Evolutionary conservation across 2,329 filamentous ascomycete genomes (phyloP).

Genomic region (Fusarium sp.): DNA sequence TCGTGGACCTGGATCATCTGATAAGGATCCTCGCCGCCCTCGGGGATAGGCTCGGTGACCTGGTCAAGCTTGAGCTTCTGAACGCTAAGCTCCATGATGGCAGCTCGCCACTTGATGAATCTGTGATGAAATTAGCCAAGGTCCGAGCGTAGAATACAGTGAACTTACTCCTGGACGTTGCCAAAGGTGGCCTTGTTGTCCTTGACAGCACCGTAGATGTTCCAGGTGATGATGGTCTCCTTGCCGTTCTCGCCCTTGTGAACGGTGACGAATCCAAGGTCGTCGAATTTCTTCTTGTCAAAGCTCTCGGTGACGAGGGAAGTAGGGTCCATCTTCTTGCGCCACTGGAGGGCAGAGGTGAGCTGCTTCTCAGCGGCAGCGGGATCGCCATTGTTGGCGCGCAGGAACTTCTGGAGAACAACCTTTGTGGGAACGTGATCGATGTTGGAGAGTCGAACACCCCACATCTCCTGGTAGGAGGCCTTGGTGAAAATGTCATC

Average conservation of each 20-base stretch:
- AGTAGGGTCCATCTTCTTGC: slow-evolving; percentile 78
- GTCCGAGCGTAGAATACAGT: background rate
- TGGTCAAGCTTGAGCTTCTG: slow-evolving; percentile 76
- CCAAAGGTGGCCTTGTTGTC: slow-evolving; percentile 86
- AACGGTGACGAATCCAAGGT: slow-evolving; percentile 83
- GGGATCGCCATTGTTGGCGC: slow-evolving; percentile 84
- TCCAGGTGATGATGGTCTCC: slow-evolving; percentile 83
- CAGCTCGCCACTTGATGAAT: slow-evolving; percentile 90
- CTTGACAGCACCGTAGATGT: slow-evolving; percentile 91
- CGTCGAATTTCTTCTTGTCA: slow-evolving; percentile 76
- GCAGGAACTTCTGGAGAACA: slow-evolving; percentile 91
- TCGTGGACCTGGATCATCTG: slow-evolving; percentile 95
- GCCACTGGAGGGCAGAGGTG: slow-evolving; percentile 82
- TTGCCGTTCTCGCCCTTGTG: slow-evolving; percentile 67
- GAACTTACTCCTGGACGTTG: slow-evolving; percentile 78
- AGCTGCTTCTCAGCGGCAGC: slow-evolving; percentile 82
- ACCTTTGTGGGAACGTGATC: slow-evolving; percentile 80
- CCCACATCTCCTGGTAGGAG: slow-evolving; percentile 85
- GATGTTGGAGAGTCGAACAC: slow-evolving; percentile 71
- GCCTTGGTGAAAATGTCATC: slow-evolving; percentile 66
- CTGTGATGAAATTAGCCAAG: slow-evolving; percentile 56
- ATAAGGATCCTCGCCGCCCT: slow-evolving; percentile 82
- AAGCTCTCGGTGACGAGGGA: slow-evolving; percentile 73
- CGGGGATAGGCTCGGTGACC: slow-evolving; percentile 77
- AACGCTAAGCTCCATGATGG: slow-evolving; percentile 88